Conservation (phyloP, 805 yeast species). For the Scheffersomyces stipitis region DNA sequence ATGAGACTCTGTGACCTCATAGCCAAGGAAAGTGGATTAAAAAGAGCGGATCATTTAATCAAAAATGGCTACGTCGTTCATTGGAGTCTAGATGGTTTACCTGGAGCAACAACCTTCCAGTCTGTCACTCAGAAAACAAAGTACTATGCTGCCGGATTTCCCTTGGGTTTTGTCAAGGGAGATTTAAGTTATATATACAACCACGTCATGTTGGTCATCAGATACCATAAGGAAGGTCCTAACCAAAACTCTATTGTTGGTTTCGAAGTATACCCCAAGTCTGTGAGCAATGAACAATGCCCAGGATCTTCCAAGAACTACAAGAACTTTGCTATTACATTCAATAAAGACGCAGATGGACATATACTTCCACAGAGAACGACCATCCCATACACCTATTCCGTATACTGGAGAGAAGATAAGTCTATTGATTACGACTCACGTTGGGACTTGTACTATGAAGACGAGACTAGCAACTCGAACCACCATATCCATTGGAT, state of each 20-base stretch:
- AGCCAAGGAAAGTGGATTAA: constrained; percentile 51
- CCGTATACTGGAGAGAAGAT: constrained; percentile 89
- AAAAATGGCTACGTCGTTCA: constrained; percentile 73
- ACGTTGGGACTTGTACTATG: constrained; percentile 73
- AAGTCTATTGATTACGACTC: constrained; percentile 58
- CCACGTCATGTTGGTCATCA: constrained; percentile 77
- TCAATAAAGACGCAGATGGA: constrained; percentile 16
- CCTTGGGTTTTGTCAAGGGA: constrained; percentile 70
- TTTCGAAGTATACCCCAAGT: constrained; percentile 84
- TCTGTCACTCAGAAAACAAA: constrained; percentile 56
- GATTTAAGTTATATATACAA: constrained; percentile 63
- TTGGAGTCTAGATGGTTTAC: constrained; percentile 81
- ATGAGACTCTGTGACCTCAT: constrained; percentile 64
- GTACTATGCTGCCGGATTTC: constrained; percentile 85
- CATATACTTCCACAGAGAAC: constrained; percentile 28
- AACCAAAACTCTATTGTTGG: constrained; percentile 66
- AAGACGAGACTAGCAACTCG: constrained; percentile 48
- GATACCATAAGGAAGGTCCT: constrained; percentile 53
- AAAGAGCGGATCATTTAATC: constrained; percentile 60
- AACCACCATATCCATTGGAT: constrained; percentile 68
- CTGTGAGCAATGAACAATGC: constrained; percentile 65
- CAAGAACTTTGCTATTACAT: constrained; percentile 53
- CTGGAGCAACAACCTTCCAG: constrained; percentile 84
- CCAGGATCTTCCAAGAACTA: constrained; percentile 71
- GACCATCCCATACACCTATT: constrained; percentile 73